Conservation (phyloP, 129 eudicot genomes). For the Cynara cardunculus region DNA sequence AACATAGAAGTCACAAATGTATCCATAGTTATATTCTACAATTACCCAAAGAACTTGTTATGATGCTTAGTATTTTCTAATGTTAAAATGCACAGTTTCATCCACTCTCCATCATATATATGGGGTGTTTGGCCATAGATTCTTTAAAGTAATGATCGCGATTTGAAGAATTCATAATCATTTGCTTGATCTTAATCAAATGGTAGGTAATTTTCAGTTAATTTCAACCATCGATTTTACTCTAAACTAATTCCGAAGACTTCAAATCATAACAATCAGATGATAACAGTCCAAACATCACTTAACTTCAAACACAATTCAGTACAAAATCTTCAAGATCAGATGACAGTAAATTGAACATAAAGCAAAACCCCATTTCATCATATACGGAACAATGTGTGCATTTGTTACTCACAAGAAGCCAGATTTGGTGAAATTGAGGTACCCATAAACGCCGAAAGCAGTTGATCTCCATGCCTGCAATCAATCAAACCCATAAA, state of each 20-base stretch:
- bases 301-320: background rate
- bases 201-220: background rate
- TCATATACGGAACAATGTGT: background rate
- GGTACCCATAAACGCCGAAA: conserved; percentile 83
- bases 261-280: background rate
- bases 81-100: background rate
- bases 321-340: background rate
- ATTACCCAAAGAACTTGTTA: background rate
- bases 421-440: conserved; percentile 85
- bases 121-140: background rate
- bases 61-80: background rate
- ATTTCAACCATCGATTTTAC: background rate
- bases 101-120: background rate
- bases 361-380: conserved; percentile 6
- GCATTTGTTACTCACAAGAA: conserved; percentile 51
- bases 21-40: background rate
- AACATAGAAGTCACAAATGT: background rate
- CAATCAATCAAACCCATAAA: background rate
- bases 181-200: background rate
- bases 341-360: background rate
- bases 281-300: background rate
- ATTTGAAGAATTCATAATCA: background rate
- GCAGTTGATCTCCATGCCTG: conserved; percentile 92
- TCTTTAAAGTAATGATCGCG: background rate
- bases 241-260: background rate